phyloP scores from a whole-genome alignment of 768 basidiomycete genomes.

The Boletales sp. region DNA sequence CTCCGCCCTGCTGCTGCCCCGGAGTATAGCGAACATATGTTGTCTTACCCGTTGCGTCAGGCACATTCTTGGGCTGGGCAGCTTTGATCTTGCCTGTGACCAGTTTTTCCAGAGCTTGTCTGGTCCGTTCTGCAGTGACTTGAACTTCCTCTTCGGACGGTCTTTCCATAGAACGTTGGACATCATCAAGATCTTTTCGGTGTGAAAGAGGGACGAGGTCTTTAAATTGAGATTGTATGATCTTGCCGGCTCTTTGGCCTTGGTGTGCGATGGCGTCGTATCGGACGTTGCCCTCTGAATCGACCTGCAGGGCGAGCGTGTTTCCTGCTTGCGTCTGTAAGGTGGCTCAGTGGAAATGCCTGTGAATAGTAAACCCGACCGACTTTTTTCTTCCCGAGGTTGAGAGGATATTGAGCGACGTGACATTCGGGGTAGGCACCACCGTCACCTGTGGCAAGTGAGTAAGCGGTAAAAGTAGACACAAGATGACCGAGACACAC shows the following conservation, averaged over 20 bases:
- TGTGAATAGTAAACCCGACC: constrained; percentile 16
- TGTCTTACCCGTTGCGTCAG: constrained; percentile 78
- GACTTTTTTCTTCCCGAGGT: constrained; percentile 94
- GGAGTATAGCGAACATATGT: constrained; percentile 96
- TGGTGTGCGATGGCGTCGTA: constrained; percentile 97
- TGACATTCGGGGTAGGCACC: constrained; percentile 94
- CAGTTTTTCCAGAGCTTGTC: constrained; percentile 88
- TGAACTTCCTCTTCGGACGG: constrained; percentile 93
- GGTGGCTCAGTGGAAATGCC: constrained; percentile 1
- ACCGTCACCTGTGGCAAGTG: constrained; percentile 58
- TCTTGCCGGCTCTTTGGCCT: constrained; percentile 83
- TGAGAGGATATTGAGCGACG: constrained; percentile 94
- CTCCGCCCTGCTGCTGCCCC: constrained; percentile 73
- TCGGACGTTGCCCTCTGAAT: constrained; percentile 92
- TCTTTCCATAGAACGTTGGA: constrained; percentile 75
- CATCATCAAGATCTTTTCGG: constrained; percentile 82
- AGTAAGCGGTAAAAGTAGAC: neutral
- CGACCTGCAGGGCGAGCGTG: constrained; percentile 94
- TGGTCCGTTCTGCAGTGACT: constrained; percentile 87
- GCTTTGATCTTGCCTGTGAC: constrained; percentile 97
- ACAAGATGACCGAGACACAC: constrained; percentile 38
- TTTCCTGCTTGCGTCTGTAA: constrained; percentile 83
- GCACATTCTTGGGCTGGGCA: constrained; percentile 94
- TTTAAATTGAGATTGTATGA: constrained; percentile 94
- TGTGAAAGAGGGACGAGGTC: constrained; percentile 92